Conservation (phyloP, 1,284 basidiomycete species). For the Singerocomus inundabilis region DNA sequence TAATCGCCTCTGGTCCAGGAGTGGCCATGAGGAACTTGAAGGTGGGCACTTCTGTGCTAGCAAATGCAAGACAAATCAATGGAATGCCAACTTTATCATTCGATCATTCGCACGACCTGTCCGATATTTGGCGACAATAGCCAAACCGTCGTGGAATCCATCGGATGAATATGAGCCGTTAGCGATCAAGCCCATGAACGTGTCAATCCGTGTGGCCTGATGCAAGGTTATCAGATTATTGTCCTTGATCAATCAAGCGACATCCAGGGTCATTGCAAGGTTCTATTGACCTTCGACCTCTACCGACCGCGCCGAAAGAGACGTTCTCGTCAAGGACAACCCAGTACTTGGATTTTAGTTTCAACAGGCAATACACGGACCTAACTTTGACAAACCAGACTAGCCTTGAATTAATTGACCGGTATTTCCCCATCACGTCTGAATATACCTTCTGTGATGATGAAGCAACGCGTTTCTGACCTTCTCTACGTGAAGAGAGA, state of each 20-base stretch:
- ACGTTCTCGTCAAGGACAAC: slow-evolving; percentile 93
- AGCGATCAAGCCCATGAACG: slow-evolving; percentile 85
- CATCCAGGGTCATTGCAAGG: slow-evolving; percentile 86
- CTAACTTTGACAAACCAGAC: too few species aligned
- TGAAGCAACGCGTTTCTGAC: slow-evolving; percentile 91
- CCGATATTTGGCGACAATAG: slow-evolving; percentile 88
- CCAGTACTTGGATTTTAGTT: slow-evolving; percentile 94
- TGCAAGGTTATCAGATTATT: slow-evolving; percentile 4
- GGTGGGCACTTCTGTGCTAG: slow-evolving; percentile 90
- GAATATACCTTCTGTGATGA: slow-evolving; percentile 96
- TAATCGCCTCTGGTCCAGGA: slow-evolving; percentile 82
- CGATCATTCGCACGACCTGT: slow-evolving; percentile 38
- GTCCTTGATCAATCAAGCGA: slow-evolving; percentile 3
- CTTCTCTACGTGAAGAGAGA: slow-evolving; percentile 80
- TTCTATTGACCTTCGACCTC: slow-evolving; percentile 93
- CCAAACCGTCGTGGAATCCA: slow-evolving; percentile 93
- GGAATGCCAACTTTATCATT: not conserved
- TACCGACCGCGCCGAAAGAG: slow-evolving; percentile 90
- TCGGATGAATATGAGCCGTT: slow-evolving; percentile 83
- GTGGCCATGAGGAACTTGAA: slow-evolving; percentile 90
- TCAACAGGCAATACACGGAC: slow-evolving; percentile 34
- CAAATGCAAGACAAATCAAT: not conserved
- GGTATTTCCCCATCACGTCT: slow-evolving; percentile 94
- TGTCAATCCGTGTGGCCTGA: slow-evolving; percentile 75
- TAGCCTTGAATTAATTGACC: slow-evolving; percentile 85